Evolutionary conservation across 495 filamentous ascomycete genomes (phyloP).

Genomic region (Penicillium fimorum): DNA sequence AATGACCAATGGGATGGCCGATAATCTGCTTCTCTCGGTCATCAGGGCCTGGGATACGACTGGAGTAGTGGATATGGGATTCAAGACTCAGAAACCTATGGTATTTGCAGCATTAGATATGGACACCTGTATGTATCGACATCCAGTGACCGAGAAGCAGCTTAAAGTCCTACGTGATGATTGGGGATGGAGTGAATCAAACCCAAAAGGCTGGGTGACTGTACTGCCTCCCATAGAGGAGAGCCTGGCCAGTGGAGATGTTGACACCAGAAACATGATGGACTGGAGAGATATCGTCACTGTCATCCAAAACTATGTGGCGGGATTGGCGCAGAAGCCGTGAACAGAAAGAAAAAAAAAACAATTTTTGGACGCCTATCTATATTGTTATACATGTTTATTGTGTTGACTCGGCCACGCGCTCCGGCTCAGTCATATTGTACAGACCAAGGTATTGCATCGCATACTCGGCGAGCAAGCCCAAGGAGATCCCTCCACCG

Average conservation of each 20-base stretch:
- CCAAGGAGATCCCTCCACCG: conserved; percentile 63
- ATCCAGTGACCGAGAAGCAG: conserved; percentile 75
- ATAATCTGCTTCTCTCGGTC: conserved; percentile 67
- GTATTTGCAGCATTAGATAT: conserved; percentile 60
- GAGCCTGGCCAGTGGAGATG: conserved; percentile 77
- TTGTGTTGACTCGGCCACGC: conserved; percentile 10
- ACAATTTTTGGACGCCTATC: background rate
- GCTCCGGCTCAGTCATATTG: conserved; percentile 11
- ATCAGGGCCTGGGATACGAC: conserved; percentile 88
- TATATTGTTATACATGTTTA: conserved; percentile 12
- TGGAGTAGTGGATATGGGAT: conserved; percentile 50
- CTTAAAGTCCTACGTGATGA: conserved; percentile 67
- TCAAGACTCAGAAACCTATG: conserved; percentile 24
- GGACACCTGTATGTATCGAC: conserved; percentile 90
- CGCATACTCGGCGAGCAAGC: conserved; percentile 63
- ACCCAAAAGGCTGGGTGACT: conserved; percentile 67
- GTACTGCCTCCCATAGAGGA: conserved; percentile 70
- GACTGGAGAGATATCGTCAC: conserved; percentile 71
- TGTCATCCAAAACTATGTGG: conserved; percentile 50
- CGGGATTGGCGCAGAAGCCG: background rate
- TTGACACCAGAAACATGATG: conserved; percentile 73
- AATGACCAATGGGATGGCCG: conserved; percentile 62
- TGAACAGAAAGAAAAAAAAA: background rate
- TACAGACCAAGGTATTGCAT: conserved; percentile 36
- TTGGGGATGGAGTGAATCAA: conserved; percentile 55